Base-by-base conservation (phyloP, 768 basidiomycete genomes). In the Sarcodon sp. region DNA sequence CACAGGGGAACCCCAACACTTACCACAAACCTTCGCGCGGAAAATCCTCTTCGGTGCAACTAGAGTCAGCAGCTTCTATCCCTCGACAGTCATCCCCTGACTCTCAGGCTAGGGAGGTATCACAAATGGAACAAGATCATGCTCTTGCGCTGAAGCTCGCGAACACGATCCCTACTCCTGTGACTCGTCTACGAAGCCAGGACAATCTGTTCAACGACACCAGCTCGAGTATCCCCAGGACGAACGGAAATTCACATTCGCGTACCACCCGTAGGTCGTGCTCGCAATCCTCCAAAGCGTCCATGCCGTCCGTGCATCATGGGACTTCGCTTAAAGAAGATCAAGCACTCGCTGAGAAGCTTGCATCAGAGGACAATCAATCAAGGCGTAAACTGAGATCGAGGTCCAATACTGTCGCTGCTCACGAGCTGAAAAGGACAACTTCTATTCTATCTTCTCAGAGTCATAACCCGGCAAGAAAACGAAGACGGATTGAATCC, bases 351-450 rank as follows among this genome's bases (percentile, higher is more conserved):
- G 62, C 62, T 2, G 59, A 58, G 45, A 46, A 50, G 45, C 58
- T 63, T n/a, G 59, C 60, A 9, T 45, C 51, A 55, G 61, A 64
- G 51, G 53, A 61, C 32, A 57, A 47, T n/a, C 46, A 43, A 27
- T 55, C 57, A 3, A 46, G 50, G 33, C 59, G 63, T 18, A 52
- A 58, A 50, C 52, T 65, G 34, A 59, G 64, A 7, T 59, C 63
- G 33, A 51, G 64, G 18, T 56, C 63, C 32, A 61, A 57, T 37
- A 57, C 59, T 27, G 21, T 27, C 21, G 21, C 21, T 5, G 59
- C 55, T 44, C 55, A 50, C 47, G 53, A 51, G 11, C 32, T 34
- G 36, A 49, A 45, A 44, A 49, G 53, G 36, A 36, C 45, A 7
- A n/a, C 45, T 12, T 51, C 50, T n/a, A 9, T n/a, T 15, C 45